A percentile compares a stretch with the other conserved stretches of the same genome.
phyloP scores from a whole-genome alignment of 108 stramenopile species.

The Discostella stelligeroides region DNA sequence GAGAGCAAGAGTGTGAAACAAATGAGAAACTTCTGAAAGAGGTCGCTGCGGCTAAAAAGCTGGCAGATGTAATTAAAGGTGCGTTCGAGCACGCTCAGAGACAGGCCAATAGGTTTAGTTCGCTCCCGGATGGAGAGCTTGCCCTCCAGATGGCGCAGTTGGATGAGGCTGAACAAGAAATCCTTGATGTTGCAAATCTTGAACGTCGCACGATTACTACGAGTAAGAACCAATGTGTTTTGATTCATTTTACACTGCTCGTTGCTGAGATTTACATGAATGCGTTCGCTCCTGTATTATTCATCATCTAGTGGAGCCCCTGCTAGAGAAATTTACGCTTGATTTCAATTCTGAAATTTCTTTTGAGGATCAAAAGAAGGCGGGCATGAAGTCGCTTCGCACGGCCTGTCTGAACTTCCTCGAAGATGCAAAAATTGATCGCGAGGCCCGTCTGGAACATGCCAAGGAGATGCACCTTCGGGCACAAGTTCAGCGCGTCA shows the following conservation, averaged over 20 bases:
- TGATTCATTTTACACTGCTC: background rate
- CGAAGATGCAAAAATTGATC: conserved; percentile 26
- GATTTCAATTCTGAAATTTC: conserved; percentile 27
- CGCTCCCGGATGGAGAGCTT: conserved; percentile 41
- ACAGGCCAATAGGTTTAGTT: conserved; percentile 31
- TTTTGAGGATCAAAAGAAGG: conserved; percentile 29
- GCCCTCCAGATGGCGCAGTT: conserved; percentile 43
- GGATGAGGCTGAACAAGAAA: conserved; percentile 36
- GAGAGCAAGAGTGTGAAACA: conserved; percentile 10
- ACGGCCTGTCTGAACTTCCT: conserved; percentile 34
- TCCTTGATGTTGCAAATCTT: conserved; percentile 33
- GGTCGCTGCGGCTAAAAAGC: conserved; percentile 32
- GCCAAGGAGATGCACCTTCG: conserved; percentile 13
- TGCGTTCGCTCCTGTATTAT: background rate
- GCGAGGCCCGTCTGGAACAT: conserved; percentile 30
- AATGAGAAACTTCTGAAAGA: conserved; percentile 23
- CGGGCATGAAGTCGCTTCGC: conserved; percentile 16
- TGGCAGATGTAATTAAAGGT: conserved; percentile 22
- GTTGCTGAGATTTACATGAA: background rate
- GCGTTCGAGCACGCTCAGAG: conserved; percentile 41
- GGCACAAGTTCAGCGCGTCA: conserved; percentile 1
- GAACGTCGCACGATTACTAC: conserved; percentile 27
- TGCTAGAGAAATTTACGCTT: conserved; percentile 37
- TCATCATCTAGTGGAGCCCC: conserved; percentile 23
- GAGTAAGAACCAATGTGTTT: conserved; percentile 13